Evolutionary conservation across 352 stramenopile genomes (phyloP), one percentile per base, ranked within the genome.

Genomic region (Globisporangium cylindrosporum): DNA sequence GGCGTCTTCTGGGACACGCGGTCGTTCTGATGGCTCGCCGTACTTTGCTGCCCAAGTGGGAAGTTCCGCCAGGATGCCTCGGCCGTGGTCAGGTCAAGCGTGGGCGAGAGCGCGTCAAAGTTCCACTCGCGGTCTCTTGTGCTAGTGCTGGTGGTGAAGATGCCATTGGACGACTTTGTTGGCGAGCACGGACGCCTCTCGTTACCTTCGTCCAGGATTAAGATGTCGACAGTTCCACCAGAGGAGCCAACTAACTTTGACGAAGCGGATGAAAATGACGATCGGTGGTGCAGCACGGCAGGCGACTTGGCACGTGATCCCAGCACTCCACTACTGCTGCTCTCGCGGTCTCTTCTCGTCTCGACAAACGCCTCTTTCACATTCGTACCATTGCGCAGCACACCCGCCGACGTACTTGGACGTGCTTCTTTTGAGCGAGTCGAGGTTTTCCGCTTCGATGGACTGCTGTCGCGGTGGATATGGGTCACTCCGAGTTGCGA

Each of bases 311-410:
- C 27, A 8, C 55, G 55, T 9, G 15, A 57, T 2, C 12, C 14
- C 15, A 14, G 25, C 15, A 18, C 59, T 10, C 38, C 22, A 14
- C 49, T 14, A 14, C 14, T 59, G 38, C 18, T 54, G n/a, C 61
- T 32, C 18, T 69, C 48, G 10, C 32, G 9, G 25, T 43, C 34
- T 10, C 51, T 36, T 15, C 51, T 71, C 56, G 25, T 66, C 4
- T 91, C 80, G 3, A 84, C 74, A 62, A 92, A 91, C 20, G 82
- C 83, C 73, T 93, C 83, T 25, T 73, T 64, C 1, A 89, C 75
- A 15, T 56, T 76, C 9, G 34, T 59, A 41, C 69, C 74, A 63
- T 79, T 82, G 25, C 77, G 74, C 24, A 86, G 54, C 7, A 86
- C 68, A 8, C 84, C 81, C 34, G 76, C 76, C 0, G 82, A 90